Percentiles rank a stretch among this genome's conserved stretches.
phyloP scores from a whole-genome alignment of 2,329 filamentous ascomycete species.

The Cephalotrichum gorgonifer region DNA sequence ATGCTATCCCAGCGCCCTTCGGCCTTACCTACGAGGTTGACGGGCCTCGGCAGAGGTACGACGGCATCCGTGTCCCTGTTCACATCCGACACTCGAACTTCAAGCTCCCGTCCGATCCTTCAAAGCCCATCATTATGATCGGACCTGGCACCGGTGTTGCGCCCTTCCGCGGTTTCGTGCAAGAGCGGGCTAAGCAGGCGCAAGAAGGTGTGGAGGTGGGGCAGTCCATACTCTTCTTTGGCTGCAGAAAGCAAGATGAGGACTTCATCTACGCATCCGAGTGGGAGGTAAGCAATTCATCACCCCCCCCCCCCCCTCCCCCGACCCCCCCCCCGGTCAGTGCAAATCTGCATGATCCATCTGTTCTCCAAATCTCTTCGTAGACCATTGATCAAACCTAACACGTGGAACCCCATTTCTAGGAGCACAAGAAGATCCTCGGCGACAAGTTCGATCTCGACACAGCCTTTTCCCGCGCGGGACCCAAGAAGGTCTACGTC shows the following conservation, averaged over 20 bases:
- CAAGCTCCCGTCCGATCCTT: slow-evolving; percentile 91
- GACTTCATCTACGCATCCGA: slow-evolving; percentile 90
- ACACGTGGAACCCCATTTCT: slow-evolving; percentile 5
- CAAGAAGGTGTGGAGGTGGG: slow-evolving; percentile 74
- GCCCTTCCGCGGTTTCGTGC: slow-evolving; percentile 89
- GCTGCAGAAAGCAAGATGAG: slow-evolving; percentile 77
- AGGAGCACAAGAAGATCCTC: slow-evolving; percentile 76
- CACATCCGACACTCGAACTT: slow-evolving; percentile 98
- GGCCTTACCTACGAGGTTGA: slow-evolving; percentile 77
- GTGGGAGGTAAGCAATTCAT: slow-evolving; percentile 64
- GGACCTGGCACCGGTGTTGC: slow-evolving; percentile 95
- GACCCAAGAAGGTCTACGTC: slow-evolving; percentile 85
- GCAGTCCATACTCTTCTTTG: slow-evolving; percentile 85
- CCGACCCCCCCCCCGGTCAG: background rate
- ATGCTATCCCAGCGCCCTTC: slow-evolving; percentile 70
- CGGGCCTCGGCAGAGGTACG: slow-evolving; percentile 93
- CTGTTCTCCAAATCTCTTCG: background rate
- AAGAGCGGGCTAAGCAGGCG: slow-evolving; percentile 80
- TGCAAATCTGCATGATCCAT: background rate
- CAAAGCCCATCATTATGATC: slow-evolving; percentile 90
- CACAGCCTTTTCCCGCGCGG: slow-evolving; percentile 90
- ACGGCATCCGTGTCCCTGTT: slow-evolving; percentile 87
- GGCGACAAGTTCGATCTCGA: slow-evolving; percentile 85
- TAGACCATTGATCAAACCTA: background rate
- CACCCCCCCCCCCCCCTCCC: background rate